These are phyloP conservation scores for Bombardia bombarda DNA, from an alignment of 495 filamentous ascomycete species.

Conservation along the genomic window DNA sequence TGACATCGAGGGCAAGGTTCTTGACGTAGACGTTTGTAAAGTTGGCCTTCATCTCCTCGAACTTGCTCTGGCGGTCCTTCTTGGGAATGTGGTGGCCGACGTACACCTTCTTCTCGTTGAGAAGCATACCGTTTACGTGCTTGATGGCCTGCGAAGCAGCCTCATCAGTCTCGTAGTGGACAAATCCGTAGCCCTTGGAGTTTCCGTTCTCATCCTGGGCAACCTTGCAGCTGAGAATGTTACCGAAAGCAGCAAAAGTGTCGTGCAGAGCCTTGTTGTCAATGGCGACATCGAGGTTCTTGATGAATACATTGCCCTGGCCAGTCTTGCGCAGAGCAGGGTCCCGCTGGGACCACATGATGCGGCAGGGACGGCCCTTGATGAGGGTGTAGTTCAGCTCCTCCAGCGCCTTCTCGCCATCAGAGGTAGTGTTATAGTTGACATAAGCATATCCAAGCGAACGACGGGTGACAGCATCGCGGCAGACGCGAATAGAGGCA, in stretches of 20 bases:
- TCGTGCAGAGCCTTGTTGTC: constrained; percentile 99
- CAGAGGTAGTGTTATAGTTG: constrained; percentile 96
- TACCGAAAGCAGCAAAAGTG: constrained; percentile 97
- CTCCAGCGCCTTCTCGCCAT: constrained; percentile 96
- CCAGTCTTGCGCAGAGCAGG: constrained; percentile 98
- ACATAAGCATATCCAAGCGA: constrained; percentile 99
- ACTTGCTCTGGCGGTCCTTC: constrained; percentile 99
- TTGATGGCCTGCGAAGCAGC: constrained; percentile 95
- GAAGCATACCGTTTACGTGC: constrained; percentile 98
- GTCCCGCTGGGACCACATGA: constrained; percentile 99
- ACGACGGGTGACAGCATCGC: constrained; percentile 96
- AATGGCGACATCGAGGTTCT: constrained; percentile 96
- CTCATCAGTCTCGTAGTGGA: constrained; percentile 99
- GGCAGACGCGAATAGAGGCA: constrained; percentile 98
- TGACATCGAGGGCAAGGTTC: constrained; percentile 83
- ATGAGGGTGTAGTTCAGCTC: constrained; percentile 99
- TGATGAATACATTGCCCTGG: constrained; percentile 99
- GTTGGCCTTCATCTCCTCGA: constrained; percentile 99
- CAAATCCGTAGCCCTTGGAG: constrained; percentile 98
- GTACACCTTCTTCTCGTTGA: constrained; percentile 99
- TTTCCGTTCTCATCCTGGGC: constrained; percentile 92
- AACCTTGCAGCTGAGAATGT: constrained; percentile 99
- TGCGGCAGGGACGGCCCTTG: constrained; percentile 97
- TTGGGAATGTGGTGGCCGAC: constrained; percentile 99
- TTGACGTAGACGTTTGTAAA: constrained; percentile 99